Base-by-base conservation (phyloP, 441 rosid genomes). In the Eutrema salsugineum region DNA sequence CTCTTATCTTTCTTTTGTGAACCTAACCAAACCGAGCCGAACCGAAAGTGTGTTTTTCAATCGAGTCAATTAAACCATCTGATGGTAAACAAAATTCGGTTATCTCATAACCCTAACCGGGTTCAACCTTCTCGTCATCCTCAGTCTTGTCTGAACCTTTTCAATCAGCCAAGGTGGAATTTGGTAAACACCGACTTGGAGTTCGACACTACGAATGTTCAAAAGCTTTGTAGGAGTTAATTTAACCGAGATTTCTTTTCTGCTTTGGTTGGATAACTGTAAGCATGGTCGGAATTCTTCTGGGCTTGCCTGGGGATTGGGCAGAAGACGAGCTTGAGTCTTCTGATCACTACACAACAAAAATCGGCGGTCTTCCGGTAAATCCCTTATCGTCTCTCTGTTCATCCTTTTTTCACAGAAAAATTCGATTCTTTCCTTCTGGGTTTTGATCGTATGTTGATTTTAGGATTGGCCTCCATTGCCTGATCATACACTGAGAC, bases 321-420 rank as follows among this genome's bases (percentile, higher is more conserved):
- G 97, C 97, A 17, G 80, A 80, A 39, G 84, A 88, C 47, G 77
- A 80, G 49, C 81, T 87, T 1, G 97, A 91, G 75, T 80, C 83
- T 15, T 84, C 91, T 15, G 97, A 94, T 86, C 83, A 83, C 68
- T 85, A 85, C 70, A 90, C 96, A 0, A 72, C 85, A 0, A 94
- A 94, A 85, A 87, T 94, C 30, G 97, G 97, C 3, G 99, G 97
- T 43, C 70, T 87, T 50, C 97, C 97, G n/a, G 99, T 94, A 68
- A 49, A 14, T n/a, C 48, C 48, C 15, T 9, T 61, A 0, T 24
- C 28, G 17, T 28, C 42, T 44, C 43, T 46, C 28, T 38, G 11
- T 30, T 54, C 22, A 30, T 28, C 3, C 35, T 28, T 12, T 3
- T 40, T 49, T 11, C 22, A 1, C 15, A 16, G 11, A 39, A 24